phyloP scores from a whole-genome alignment of 495 filamentous ascomycete genomes.

The Amphirosellinia nigrospora region DNA sequence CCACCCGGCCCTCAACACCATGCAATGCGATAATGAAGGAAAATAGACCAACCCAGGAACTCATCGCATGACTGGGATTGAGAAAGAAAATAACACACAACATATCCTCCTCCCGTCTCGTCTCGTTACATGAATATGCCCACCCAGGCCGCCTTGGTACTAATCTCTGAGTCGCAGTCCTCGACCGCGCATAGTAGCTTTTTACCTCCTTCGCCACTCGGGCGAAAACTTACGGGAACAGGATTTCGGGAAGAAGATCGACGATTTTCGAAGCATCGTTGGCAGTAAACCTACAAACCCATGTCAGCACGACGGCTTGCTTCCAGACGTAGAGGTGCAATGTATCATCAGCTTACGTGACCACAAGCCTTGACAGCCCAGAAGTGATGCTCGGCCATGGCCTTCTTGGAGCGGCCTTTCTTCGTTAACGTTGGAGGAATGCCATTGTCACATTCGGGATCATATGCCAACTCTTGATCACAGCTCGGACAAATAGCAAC shows the following conservation, averaged over 20 bases:
- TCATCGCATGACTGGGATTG: background rate
- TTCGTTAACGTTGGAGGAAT: conserved; percentile 38
- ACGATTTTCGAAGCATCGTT: conserved; percentile 51
- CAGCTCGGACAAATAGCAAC: conserved; percentile 53
- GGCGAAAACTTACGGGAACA: conserved; percentile 33
- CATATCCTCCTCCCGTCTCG: background rate
- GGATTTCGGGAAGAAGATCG: conserved; percentile 30
- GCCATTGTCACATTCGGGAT: conserved; percentile 41
- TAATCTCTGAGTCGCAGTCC: conserved; percentile 48
- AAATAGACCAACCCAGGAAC: conserved; percentile 4
- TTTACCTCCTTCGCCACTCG: conserved; percentile 28
- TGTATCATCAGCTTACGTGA: conserved; percentile 44
- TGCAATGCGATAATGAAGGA: conserved; percentile 19
- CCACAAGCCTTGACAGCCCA: conserved; percentile 58
- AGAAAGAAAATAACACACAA: background rate
- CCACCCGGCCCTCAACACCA: conserved; percentile 18
- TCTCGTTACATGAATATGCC: conserved; percentile 47
- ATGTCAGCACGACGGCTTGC: conserved; percentile 8
- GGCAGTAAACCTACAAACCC: conserved; percentile 52
- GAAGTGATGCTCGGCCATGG: conserved; percentile 55
- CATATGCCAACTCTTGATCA: conserved; percentile 53
- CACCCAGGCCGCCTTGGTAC: conserved; percentile 49
- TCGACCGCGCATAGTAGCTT: conserved; percentile 51
- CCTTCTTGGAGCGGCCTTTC: conserved; percentile 48
- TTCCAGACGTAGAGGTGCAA: background rate